Percentiles rank a stretch among this genome's conserved stretches.
phyloP scores from a whole-genome alignment of 129 eudicot genomes.

The Escallonia herrerae region DNA sequence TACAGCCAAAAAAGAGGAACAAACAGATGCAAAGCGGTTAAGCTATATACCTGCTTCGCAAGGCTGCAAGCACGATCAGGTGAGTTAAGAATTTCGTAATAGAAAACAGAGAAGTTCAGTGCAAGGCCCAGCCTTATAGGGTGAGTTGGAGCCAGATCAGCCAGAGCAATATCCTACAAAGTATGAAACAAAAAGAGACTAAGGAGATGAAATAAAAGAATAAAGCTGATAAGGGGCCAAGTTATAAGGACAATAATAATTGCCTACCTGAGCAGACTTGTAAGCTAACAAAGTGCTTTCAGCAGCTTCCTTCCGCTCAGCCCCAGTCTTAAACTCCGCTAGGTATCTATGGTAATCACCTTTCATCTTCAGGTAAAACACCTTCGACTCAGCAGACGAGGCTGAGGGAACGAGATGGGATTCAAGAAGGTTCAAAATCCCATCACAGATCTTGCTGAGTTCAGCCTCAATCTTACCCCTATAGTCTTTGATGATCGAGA shows the following conservation, averaged over 20 bases:
- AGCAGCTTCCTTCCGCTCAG: slow-evolving; percentile 89
- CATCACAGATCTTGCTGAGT: slow-evolving; percentile 85
- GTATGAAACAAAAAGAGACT: not conserved
- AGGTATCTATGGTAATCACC: slow-evolving; percentile 83
- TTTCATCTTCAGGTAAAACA: slow-evolving; percentile 87
- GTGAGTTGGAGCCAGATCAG: slow-evolving; percentile 90
- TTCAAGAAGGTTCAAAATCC: slow-evolving; percentile 72
- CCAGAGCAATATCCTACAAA: slow-evolving; percentile 72
- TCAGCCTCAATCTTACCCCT: slow-evolving; percentile 79
- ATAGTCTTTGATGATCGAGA: slow-evolving; percentile 58
- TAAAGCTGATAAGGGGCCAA: not conserved
- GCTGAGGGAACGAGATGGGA: slow-evolving; percentile 81
- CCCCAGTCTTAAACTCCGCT: slow-evolving; percentile 85
- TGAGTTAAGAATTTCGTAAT: slow-evolving; percentile 84
- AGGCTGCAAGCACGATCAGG: slow-evolving; percentile 95
- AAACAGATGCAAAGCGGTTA: not conserved
- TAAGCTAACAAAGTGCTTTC: slow-evolving; percentile 84
- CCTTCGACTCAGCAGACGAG: slow-evolving; percentile 83
- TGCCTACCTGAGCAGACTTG: slow-evolving; percentile 85
- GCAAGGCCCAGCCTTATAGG: slow-evolving; percentile 94
- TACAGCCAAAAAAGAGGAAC: not conserved
- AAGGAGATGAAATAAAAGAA: not conserved
- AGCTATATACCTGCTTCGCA: slow-evolving; percentile 68
- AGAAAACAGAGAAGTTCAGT: slow-evolving; percentile 89
- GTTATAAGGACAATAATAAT: not conserved